Conservation (phyloP, 345 rosid genomes). For the Aquilaria yunnanensis region DNA sequence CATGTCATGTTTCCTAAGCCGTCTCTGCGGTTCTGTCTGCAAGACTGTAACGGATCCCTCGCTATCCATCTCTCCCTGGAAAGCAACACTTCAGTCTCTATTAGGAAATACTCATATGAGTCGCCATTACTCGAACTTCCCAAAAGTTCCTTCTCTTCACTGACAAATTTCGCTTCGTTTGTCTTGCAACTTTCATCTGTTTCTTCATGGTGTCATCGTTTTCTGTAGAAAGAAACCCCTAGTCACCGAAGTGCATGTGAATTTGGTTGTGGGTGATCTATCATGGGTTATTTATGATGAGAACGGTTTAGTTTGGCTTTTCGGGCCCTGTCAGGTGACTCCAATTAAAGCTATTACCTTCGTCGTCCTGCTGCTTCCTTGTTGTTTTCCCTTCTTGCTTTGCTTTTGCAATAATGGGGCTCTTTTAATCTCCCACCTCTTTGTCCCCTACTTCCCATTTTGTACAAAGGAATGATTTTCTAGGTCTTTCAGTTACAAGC, state of each 20-base stretch:
- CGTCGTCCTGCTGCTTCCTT: not conserved
- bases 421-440: constrained; percentile 3
- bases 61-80: constrained; percentile 2
- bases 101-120: not conserved
- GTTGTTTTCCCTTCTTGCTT: constrained; percentile 13
- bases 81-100: not conserved
- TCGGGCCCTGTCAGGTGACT: constrained; percentile 30
- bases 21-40: too few species aligned
- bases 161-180: constrained; percentile 16
- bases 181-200: constrained; percentile 6
- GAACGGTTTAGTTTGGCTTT: constrained; percentile 33
- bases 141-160: constrained; percentile 24
- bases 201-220: constrained; percentile 22
- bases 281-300: constrained; percentile 25
- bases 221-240: constrained; percentile 41
- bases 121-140: constrained; percentile 6
- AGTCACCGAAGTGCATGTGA: constrained; percentile 46
- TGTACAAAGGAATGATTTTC: constrained; percentile 11
- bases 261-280: constrained; percentile 35
- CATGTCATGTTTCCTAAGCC: too few species aligned
- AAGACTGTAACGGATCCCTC: not conserved
- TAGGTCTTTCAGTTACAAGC: constrained; percentile 9
- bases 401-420: constrained; percentile 8
- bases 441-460: not conserved
- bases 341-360: constrained; percentile 4